These are phyloP conservation scores for Lactarius psammicola DNA, from an alignment of 768 basidiomycete species.

Conservation along the genomic window DNA sequence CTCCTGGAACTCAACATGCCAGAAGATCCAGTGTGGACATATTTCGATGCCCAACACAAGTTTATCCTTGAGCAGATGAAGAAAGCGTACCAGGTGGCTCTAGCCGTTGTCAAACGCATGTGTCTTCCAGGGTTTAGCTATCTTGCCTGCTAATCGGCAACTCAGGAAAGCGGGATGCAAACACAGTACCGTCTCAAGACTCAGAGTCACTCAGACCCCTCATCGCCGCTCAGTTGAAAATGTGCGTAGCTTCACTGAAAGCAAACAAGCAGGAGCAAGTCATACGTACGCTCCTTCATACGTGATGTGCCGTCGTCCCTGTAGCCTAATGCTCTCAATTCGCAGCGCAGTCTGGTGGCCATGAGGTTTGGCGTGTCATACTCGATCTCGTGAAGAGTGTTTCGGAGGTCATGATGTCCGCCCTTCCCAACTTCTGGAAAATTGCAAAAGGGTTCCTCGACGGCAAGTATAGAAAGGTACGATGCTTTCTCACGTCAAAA, in stretches of 20 bases:
- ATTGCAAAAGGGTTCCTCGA: constrained; percentile 90
- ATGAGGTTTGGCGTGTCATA: constrained; percentile 80
- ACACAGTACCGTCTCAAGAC: constrained; percentile 37
- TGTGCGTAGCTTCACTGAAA: constrained; percentile 59
- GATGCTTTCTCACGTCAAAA: constrained; percentile 7
- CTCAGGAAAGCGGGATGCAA: constrained; percentile 50
- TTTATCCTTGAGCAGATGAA: constrained; percentile 80
- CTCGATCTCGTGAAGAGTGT: constrained; percentile 77
- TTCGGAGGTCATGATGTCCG: constrained; percentile 82
- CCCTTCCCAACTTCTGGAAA: constrained; percentile 91
- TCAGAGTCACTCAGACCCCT: constrained; percentile 43
- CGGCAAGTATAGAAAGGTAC: constrained; percentile 87
- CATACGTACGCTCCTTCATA: constrained; percentile 47
- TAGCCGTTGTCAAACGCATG: constrained; percentile 53
- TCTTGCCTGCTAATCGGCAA: constrained; percentile 12
- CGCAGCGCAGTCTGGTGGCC: constrained; percentile 66
- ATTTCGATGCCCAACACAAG: constrained; percentile 90
- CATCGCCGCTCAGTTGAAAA: constrained; percentile 57
- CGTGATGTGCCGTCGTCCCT: background rate
- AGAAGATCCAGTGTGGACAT: constrained; percentile 94
- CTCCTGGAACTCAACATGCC: constrained; percentile 80
- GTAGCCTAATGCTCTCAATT: constrained; percentile 4
- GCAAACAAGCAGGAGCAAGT: constrained; percentile 58
- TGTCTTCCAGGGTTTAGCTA: background rate
- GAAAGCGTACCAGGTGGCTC: constrained; percentile 52